These are phyloP conservation scores for Fagus sylvatica DNA, from an alignment of 306 rosid genomes.

Conservation along the genomic window DNA sequence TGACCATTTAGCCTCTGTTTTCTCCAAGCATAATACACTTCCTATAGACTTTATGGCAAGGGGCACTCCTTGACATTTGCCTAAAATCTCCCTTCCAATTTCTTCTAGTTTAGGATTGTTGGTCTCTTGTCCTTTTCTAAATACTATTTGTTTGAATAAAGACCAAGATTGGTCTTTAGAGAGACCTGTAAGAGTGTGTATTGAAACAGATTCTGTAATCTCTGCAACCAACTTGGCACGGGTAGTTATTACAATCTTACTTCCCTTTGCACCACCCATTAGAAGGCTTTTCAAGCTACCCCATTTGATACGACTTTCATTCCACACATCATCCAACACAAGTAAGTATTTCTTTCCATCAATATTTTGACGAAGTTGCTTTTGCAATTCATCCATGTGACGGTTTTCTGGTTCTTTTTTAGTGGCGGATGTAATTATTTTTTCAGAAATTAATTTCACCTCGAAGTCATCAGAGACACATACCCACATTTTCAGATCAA, in stretches of 20 bases:
- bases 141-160: constrained; percentile 34
- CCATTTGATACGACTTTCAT: constrained; percentile 27
- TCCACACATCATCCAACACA: constrained; percentile 49
- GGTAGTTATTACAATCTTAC: constrained; percentile 36
- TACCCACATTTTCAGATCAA: too few species aligned
- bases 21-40: constrained; percentile 28
- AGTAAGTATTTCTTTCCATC: constrained; percentile 31
- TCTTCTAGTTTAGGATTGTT: not conserved
- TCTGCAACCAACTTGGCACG: constrained; percentile 23
- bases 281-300: constrained; percentile 18
- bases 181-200: constrained; percentile 16
- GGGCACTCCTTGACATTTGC: constrained; percentile 19
- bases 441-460: too few species aligned
- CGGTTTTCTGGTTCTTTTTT: too few species aligned
- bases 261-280: constrained; percentile 28
- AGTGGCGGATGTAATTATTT: too few species aligned
- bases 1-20: constrained; percentile 32
- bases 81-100: constrained; percentile 32
- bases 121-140: constrained; percentile 6
- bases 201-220: not conserved
- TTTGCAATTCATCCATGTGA: constrained; percentile 27
- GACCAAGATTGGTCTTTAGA: constrained; percentile 15
- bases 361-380: constrained; percentile 19
- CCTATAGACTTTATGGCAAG: constrained; percentile 37
- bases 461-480: too few species aligned